phyloP scores from a whole-genome alignment of 2,329 filamentous ascomycete genomes.

The Cordyceps farinosa region DNA sequence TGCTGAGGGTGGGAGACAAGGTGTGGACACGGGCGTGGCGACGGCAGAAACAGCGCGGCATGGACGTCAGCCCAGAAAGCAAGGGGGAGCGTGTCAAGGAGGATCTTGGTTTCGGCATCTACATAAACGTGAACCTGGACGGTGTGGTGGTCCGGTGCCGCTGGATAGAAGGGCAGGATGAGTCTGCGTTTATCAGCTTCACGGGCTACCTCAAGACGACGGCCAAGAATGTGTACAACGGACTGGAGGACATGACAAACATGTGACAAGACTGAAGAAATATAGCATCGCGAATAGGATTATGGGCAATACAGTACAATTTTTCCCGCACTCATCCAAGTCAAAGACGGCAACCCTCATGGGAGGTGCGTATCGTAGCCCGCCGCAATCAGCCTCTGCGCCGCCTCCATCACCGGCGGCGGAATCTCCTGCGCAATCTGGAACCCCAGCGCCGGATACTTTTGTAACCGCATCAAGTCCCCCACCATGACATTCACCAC shows the following conservation, averaged over 20 bases:
- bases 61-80: slow-evolving; percentile 36
- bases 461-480: slow-evolving; percentile 40
- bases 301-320: neutral
- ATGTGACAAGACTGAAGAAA: neutral
- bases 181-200: slow-evolving; percentile 79
- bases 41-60: slow-evolving; percentile 52
- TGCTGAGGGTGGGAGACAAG: slow-evolving; percentile 63
- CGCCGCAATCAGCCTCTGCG: slow-evolving; percentile 36
- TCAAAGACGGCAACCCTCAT: slow-evolving; percentile 18
- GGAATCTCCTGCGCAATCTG: slow-evolving; percentile 43
- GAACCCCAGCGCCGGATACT: slow-evolving; percentile 42
- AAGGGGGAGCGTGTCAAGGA: slow-evolving; percentile 32
- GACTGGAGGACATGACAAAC: neutral
- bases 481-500: slow-evolving; percentile 45
- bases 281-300: neutral
- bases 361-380: slow-evolving; percentile 40
- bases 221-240: slow-evolving; percentile 15
- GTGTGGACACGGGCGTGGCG: slow-evolving; percentile 77
- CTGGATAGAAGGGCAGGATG: slow-evolving; percentile 68
- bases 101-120: slow-evolving; percentile 51
- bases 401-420: slow-evolving; percentile 39
- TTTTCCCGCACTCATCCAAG: neutral
- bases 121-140: slow-evolving; percentile 39
- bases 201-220: slow-evolving; percentile 67
- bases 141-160: slow-evolving; percentile 51